A percentile compares a stretch with the other conserved stretches of the same genome.
Evolutionary conservation across 495 filamentous ascomycete species (phyloP).

Genomic region (Pyronema domesticum): DNA sequence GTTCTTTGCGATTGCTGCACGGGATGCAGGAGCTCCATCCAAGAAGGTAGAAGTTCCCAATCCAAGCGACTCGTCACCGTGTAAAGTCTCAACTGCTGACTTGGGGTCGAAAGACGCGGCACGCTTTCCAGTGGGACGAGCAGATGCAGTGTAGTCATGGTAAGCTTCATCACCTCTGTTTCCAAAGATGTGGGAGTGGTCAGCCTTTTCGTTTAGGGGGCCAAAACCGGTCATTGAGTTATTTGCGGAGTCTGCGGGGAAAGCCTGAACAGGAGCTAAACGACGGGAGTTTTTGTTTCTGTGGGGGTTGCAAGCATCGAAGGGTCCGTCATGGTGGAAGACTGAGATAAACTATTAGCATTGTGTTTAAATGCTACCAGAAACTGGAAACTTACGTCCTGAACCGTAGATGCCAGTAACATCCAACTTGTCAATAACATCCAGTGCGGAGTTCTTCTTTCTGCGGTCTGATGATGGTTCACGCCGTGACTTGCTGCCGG

Average conservation of each 20-base stretch:
- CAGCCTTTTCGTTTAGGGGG: conserved; percentile 61
- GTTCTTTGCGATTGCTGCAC: conserved; percentile 49
- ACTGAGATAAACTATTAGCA: conserved; percentile 34
- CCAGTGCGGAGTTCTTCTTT: conserved; percentile 42
- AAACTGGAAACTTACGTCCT: conserved; percentile 47
- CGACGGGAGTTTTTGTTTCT: conserved; percentile 72
- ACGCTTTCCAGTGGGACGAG: conserved; percentile 27
- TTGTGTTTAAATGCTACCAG: neutral
- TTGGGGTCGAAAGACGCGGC: conserved; percentile 38
- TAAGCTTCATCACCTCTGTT: conserved; percentile 63
- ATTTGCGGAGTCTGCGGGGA: conserved; percentile 77
- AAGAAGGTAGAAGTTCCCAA: conserved; percentile 91
- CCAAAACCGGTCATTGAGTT: conserved; percentile 81
- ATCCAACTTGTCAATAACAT: conserved; percentile 95
- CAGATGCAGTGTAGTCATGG: conserved; percentile 46
- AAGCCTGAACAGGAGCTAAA: conserved; percentile 89
- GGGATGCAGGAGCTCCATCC: conserved; percentile 80
- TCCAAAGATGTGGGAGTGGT: conserved; percentile 71
- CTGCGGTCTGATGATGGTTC: conserved; percentile 17
- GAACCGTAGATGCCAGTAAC: conserved; percentile 93
- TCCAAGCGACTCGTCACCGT: conserved; percentile 68
- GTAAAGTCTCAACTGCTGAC: conserved; percentile 47
- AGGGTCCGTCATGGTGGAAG: conserved; percentile 97
- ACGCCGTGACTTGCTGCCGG: neutral
- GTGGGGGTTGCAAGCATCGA: conserved; percentile 92